Evolutionary conservation across 1,139 yeast species (phyloP).

Genomic region (Nakaseomyces delphensis): DNA sequence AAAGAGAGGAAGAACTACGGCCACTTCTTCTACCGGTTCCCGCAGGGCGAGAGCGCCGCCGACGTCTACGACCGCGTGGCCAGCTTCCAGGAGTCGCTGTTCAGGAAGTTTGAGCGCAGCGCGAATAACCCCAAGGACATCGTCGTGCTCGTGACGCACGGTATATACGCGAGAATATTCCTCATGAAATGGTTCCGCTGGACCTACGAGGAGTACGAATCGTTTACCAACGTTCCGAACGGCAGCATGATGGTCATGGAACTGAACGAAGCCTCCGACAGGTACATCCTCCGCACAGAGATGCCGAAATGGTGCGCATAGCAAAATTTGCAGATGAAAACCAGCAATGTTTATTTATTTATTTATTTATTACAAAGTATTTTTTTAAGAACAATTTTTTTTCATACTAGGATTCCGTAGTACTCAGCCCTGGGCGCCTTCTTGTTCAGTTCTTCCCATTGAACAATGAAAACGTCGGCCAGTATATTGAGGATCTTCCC

Average conservation of each 20-base stretch:
- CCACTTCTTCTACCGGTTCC: conserved; percentile 83
- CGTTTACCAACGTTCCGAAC: conserved; percentile 71
- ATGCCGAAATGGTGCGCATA: conserved; percentile 37
- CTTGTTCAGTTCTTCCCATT: conserved; percentile 68
- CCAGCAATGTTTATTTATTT: too few species aligned
- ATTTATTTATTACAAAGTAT: background rate
- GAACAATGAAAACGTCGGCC: conserved; percentile 73
- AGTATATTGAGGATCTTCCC: conserved; percentile 65
- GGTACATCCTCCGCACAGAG: conserved; percentile 45
- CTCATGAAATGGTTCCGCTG: conserved; percentile 90
- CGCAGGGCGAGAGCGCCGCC: conserved; percentile 92
- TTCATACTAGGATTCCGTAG: conserved; percentile 58
- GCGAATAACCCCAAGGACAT: conserved; percentile 34
- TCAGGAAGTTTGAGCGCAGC: conserved; percentile 57
- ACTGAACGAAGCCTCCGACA: conserved; percentile 37
- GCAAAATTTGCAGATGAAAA: too few species aligned
- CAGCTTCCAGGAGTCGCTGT: conserved; percentile 77
- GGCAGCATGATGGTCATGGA: conserved; percentile 79
- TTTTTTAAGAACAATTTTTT: background rate
- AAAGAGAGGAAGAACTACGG: conserved; percentile 76
- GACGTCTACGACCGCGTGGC: conserved; percentile 89
- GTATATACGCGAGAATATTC: conserved; percentile 88
- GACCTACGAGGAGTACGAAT: conserved; percentile 83
- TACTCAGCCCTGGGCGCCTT: conserved; percentile 52
- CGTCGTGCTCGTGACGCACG: conserved; percentile 80